phyloP scores from a whole-genome alignment of 495 filamentous ascomycete genomes.

The Lasiosphaeris hirsuta region DNA sequence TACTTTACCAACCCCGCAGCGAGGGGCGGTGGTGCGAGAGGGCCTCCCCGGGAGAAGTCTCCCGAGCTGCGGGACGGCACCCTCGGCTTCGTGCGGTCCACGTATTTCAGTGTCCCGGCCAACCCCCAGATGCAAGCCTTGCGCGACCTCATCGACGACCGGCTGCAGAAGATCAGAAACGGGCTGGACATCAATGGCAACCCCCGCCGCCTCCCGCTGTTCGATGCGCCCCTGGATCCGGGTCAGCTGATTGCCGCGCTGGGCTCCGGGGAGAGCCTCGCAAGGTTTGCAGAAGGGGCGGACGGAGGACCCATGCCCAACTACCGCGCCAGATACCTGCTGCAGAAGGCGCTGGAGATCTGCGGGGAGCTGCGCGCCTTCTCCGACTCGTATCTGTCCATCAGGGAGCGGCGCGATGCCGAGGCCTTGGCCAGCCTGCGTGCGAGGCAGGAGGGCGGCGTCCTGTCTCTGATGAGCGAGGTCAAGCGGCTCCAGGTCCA shows the following conservation, averaged over 20 bases:
- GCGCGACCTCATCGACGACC: slow-evolving; percentile 27
- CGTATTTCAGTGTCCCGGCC: slow-evolving; percentile 32
- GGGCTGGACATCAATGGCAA: slow-evolving; percentile 33
- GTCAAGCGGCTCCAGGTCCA: too few relatives aligned
- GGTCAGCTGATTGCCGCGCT: slow-evolving; percentile 17
- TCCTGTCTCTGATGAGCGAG: too few relatives aligned
- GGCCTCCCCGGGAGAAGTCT: background rate
- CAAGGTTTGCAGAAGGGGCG: background rate
- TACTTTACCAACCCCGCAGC: background rate
- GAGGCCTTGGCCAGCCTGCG: background rate
- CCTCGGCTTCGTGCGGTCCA: background rate
- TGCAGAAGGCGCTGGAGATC: slow-evolving; percentile 32
- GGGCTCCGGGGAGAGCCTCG: slow-evolving; percentile 15
- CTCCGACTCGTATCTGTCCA: background rate
- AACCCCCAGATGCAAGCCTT: slow-evolving; percentile 23
- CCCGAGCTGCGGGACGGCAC: background rate
- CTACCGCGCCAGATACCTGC: slow-evolving; percentile 32
- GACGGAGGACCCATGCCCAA: slow-evolving; percentile 29
- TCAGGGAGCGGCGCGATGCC: background rate
- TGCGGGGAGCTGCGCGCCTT: slow-evolving; percentile 21
- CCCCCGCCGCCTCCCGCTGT: slow-evolving; percentile 21
- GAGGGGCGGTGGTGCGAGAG: background rate
- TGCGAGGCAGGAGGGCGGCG: background rate
- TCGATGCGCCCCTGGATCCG: slow-evolving; percentile 32
- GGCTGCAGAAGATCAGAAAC: slow-evolving; percentile 36